Base-by-base conservation (phyloP, 371 early-diverging fungal species). In the Polyrhizophydium stewartii region DNA sequence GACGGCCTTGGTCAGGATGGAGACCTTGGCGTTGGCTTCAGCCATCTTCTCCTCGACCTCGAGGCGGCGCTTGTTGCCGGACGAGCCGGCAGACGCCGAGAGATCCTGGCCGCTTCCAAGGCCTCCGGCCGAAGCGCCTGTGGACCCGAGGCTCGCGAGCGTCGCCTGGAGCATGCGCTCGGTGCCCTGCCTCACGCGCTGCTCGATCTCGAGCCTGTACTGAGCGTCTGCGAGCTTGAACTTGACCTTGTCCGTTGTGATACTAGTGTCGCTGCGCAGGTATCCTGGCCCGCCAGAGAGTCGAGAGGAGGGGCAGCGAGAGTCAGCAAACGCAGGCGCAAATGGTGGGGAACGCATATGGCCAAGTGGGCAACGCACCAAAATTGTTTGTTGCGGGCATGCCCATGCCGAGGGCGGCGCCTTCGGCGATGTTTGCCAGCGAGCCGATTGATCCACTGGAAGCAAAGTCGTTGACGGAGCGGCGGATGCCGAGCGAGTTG, bases 191-290 rank as follows among this genome's bases (percentile, higher is more conserved):
- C 86, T 78, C 16, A 94, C 83, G 66, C 91, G 91, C 64, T 83
- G 86, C 81, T 96, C 97, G 13, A 94, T 87, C 62, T 93, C 90
- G 13, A 94, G 82, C 69, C 94, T 94, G 68, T 85, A 87, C 46
- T 88, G 85, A 37, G 94, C 75, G 69, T 93, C 92, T 37, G 87
- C 86, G 49, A 94, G 72, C 71, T 91, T 92, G 65, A 89, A 81
- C 43, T 92, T 88, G 19, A 96, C 87, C 70, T 93, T 93, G 50
- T 90, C 87, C 13, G 82, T 80, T 10, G 92, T 90, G 59, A 92
- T 83, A 13, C 88, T 82, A 30, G 90, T 88, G 46, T 87, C 87
- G 19, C 86, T 83, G 66, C 62, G n/a, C 13, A 68, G 46, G 62
- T 57, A 77, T 17, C 70, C 75, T 73, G 41, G 43, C n/a, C 51